These are phyloP conservation scores for Cardamine resedifolia DNA, from an alignment of 345 rosid genomes.

Conservation along the genomic window DNA sequence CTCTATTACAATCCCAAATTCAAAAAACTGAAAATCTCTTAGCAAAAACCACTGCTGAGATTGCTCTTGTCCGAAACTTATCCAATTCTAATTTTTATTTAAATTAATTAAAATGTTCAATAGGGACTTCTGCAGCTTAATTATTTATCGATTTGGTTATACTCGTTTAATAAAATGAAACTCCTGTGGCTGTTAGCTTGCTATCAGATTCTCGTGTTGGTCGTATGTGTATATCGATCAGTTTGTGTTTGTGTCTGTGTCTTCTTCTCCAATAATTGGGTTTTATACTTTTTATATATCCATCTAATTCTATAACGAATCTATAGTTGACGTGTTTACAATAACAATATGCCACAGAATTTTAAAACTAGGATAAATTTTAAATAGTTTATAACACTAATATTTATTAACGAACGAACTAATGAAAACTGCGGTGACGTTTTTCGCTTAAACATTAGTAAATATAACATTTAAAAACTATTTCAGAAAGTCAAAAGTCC, in stretches of 20 bases:
- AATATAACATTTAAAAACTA: background rate
- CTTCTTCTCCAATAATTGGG: slow-evolving; percentile 23
- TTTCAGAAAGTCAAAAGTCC: slow-evolving; percentile 10
- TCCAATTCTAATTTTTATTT: background rate
- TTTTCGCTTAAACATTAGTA: background rate
- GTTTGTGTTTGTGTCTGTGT: background rate
- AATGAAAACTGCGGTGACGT: slow-evolving; percentile 25
- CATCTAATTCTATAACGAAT: background rate
- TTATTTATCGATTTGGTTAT: background rate
- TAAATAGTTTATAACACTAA: background rate
- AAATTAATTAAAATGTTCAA: background rate
- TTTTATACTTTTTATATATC: background rate
- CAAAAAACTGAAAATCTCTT: slow-evolving; percentile 3
- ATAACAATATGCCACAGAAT: background rate
- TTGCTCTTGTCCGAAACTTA: slow-evolving; percentile 19
- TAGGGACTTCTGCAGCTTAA: background rate
- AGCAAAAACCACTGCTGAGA: slow-evolving; percentile 14
- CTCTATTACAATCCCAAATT: slow-evolving; percentile 19
- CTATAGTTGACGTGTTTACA: background rate
- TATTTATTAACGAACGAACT: background rate
- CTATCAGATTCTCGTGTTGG: background rate
- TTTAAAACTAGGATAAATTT: background rate
- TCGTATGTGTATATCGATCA: slow-evolving; percentile 12
- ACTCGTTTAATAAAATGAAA: background rate
- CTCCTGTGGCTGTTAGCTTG: background rate